Percentiles rank a stretch among this genome's conserved stretches.
phyloP scores from a whole-genome alignment of 768 basidiomycete genomes.

The Mycena belliarum region DNA sequence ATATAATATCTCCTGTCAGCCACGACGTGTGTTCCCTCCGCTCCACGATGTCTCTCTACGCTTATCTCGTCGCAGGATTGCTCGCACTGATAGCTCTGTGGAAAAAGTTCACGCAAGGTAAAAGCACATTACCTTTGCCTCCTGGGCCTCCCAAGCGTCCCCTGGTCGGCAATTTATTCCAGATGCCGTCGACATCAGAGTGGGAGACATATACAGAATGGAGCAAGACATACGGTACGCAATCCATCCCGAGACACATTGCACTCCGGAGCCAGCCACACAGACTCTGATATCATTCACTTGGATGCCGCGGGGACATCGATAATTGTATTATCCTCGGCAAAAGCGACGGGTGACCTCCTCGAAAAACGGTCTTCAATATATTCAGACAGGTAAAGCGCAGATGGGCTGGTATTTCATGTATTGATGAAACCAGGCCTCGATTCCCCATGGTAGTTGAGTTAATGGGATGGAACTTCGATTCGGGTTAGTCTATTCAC shows the following conservation, averaged over 20 bases:
- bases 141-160: constrained; percentile 46
- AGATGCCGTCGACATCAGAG: constrained; percentile 38
- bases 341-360: constrained; percentile 31
- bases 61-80: background rate
- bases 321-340: constrained; percentile 32
- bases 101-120: background rate
- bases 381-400: constrained; percentile 12
- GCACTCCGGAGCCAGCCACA: too few relatives aligned
- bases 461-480: constrained; percentile 2
- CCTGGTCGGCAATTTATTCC: constrained; percentile 45
- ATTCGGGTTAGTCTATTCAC: background rate
- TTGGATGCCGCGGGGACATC: constrained; percentile 34
- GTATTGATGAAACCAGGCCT: background rate
- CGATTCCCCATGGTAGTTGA: background rate
- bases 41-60: background rate
- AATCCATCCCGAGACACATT: background rate
- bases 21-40: too few relatives aligned
- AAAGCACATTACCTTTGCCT: background rate
- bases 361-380: constrained; percentile 34
- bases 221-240: constrained; percentile 33
- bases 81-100: background rate
- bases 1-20: too few relatives aligned
- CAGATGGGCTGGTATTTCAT: background rate
- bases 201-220: constrained; percentile 45
- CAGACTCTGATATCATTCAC: constrained; percentile 31